These are phyloP conservation scores for Diaporthe citrichinensis DNA, from an alignment of 2,329 filamentous ascomycete species.

Conservation along the genomic window DNA sequence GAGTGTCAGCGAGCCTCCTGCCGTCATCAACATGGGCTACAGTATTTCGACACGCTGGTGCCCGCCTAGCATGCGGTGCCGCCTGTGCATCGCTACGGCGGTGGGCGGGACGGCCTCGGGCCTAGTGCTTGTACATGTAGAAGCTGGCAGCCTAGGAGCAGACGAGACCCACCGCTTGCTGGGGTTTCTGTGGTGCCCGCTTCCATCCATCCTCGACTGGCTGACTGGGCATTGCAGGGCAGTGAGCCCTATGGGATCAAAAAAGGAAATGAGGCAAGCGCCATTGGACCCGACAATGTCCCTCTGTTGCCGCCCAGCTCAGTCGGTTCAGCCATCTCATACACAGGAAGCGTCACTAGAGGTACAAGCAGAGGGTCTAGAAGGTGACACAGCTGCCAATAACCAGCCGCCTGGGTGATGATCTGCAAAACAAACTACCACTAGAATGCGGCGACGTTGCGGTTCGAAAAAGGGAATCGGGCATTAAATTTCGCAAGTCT, in stretches of 20 bases:
- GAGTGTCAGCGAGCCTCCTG: not conserved
- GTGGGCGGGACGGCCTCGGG: not conserved
- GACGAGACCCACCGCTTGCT: constrained; percentile 18
- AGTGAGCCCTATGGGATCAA: constrained; percentile 16
- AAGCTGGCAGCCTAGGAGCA: constrained; percentile 2
- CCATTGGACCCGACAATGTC: constrained; percentile 24
- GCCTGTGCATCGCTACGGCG: constrained; percentile 9
- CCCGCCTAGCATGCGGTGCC: constrained; percentile 9
- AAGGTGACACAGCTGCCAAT: constrained; percentile 34
- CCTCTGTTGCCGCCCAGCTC: constrained; percentile 21
- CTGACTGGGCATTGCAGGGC: not conserved
- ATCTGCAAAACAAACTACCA: constrained; percentile 36
- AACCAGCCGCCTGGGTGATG: constrained; percentile 26
- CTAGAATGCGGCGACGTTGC: constrained; percentile 29
- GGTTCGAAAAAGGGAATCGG: constrained; percentile 23
- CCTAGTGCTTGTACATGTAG: constrained; percentile 3
- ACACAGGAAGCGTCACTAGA: constrained; percentile 24
- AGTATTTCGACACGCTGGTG: constrained; percentile 14
- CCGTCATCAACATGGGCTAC: not conserved
- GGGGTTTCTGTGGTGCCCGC: constrained; percentile 2
- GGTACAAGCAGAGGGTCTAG: constrained; percentile 23
- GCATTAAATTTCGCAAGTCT: constrained; percentile 20
- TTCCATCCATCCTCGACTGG: constrained; percentile 2
- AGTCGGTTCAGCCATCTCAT: not conserved
- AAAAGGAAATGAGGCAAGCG: constrained; percentile 15